Evolutionary conservation across 176 grass and related monocot genomes (phyloP), one percentile per base, ranked within the genome.

Genomic region (Puya raimondii): DNA sequence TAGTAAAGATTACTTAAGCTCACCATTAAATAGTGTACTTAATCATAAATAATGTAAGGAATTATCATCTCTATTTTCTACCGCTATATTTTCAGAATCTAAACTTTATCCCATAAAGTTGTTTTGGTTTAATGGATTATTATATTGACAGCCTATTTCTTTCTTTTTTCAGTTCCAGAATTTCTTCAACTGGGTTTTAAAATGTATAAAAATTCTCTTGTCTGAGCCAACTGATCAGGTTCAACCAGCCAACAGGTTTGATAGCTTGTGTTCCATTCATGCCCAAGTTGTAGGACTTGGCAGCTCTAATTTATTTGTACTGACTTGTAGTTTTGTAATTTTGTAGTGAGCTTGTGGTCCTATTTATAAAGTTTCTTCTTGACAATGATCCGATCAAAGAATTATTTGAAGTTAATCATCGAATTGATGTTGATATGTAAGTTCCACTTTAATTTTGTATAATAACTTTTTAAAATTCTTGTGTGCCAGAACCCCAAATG

Each of bases 141-240:
- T 78, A 59, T 80, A 70, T 51, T 53, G 11, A 67, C 26, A 42
- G 23, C 23, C 53, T 61, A 64, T 70, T 72, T 78, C 22, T 76
- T 50, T 16, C 33, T 71, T 65, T 59, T 84, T 78, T n/a, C 93
- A 97, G 93, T 90, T 90, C 65, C 89, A 97, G 80, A 97, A 97
- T 87, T 97, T 97, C 74, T 90, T 92, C 52, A 92, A 82, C 68
- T 97, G 93, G 93, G 81, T 97, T 79, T 81, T 92, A 72, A 92
- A 87, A 78, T 90, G 76, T 72, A 83, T 88, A 26, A 97, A 90
- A 80, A 85, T 89, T 79, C 80, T 97, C 53, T 76, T 97, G 74
- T 88, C 77, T 73, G 93, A 97, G 65, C 89, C 88, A 79, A 90
- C 67, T 0, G 89, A 97, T 74, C 93, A 92, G 85, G 65, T 87